Conservation (phyloP, 371 early-diverging fungal genomes). For the Mortierella sp. region DNA sequence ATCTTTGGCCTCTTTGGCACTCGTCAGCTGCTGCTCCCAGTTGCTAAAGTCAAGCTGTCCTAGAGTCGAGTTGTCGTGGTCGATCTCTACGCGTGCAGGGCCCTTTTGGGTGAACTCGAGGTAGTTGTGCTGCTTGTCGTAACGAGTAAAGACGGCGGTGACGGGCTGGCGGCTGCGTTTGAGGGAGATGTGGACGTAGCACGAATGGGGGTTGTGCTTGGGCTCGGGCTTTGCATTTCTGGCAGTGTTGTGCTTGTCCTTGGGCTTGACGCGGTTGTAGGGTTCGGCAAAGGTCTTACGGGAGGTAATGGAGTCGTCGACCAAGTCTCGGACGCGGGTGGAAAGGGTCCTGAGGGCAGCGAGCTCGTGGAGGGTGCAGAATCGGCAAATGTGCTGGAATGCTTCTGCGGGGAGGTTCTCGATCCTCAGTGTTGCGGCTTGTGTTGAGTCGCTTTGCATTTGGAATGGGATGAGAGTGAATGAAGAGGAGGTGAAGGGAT, state of each 20-base stretch:
- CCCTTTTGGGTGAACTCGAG: conserved; percentile 44
- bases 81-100: not conserved
- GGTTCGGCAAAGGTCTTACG: conserved; percentile 25
- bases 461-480: not conserved
- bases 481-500: too few species aligned
- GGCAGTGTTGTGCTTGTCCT: not conserved
- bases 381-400: conserved; percentile 48
- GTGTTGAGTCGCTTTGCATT: not conserved
- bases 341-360: conserved; percentile 39
- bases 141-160: conserved; percentile 36
- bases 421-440: not conserved
- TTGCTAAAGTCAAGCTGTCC: conserved; percentile 38
- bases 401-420: conserved; percentile 30
- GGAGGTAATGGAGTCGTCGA: conserved; percentile 49
- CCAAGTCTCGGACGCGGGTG: conserved; percentile 31
- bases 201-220: conserved; percentile 29
- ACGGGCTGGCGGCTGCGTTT: conserved; percentile 14
- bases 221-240: conserved; percentile 1
- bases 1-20: not conserved
- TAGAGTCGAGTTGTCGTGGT: not conserved
- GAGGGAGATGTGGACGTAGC: conserved; percentile 32
- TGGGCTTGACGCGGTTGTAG: too few species aligned
- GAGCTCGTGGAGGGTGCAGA: conserved; percentile 38
- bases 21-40: conserved; percentile 30
- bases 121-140: conserved; percentile 38